These are phyloP conservation scores for Capsella bursapastoris DNA, from an alignment of 345 rosid species.

Conservation along the genomic window DNA sequence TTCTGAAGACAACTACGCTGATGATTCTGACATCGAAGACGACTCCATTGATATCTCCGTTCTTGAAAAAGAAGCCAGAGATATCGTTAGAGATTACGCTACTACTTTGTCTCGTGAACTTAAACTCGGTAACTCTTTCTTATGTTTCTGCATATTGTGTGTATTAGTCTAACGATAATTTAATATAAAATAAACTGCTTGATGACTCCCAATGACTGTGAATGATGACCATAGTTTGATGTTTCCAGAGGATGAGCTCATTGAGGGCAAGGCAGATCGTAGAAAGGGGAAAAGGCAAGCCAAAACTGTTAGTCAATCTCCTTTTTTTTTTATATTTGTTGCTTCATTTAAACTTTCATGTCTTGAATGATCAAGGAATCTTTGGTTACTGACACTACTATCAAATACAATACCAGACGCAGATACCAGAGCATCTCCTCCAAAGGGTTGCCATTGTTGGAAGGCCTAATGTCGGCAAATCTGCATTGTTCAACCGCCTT, in stretches of 20 bases:
- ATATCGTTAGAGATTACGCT: conserved; percentile 64
- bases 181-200: background rate
- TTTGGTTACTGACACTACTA: conserved; percentile 17
- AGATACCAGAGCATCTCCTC: conserved; percentile 88
- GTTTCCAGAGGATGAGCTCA: conserved; percentile 62
- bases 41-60: conserved; percentile 54
- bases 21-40: conserved; percentile 43
- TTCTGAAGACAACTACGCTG: conserved; percentile 30
- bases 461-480: conserved; percentile 97
- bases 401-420: conserved; percentile 45
- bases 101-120: conserved; percentile 65
- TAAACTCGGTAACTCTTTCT: conserved; percentile 54
- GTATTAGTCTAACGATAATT: background rate
- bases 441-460: conserved; percentile 90
- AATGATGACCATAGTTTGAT: conserved; percentile 8
- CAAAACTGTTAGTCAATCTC: conserved; percentile 50
- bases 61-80: conserved; percentile 74
- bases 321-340: background rate
- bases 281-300: conserved; percentile 59
- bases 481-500: conserved; percentile 92
- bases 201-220: background rate
- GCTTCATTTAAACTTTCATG: background rate
- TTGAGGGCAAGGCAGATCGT: conserved; percentile 53
- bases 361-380: conserved; percentile 6
- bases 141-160: background rate